Base-by-base conservation (phyloP, 352 stramenopile genomes). In the Phytopythium montanum region DNA sequence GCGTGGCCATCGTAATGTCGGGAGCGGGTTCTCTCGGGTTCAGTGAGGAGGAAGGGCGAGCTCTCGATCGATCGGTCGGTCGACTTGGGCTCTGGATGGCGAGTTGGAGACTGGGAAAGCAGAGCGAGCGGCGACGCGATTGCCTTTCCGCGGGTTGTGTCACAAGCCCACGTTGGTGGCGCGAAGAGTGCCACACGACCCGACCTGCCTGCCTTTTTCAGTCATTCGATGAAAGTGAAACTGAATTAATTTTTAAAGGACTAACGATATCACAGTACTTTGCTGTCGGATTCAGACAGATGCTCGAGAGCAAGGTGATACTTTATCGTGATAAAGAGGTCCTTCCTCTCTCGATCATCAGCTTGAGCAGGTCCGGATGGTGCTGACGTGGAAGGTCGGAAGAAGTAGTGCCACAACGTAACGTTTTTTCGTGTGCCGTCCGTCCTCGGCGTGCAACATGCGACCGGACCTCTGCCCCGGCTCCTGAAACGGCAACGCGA, bases 301-400 rank as follows among this genome's bases (percentile, higher is more conserved):
- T n/a, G n/a, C n/a, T n/a, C n/a, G n/a, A n/a, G n/a, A n/a, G n/a
- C n/a, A n/a, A n/a, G n/a, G n/a, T n/a, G n/a, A n/a, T n/a, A n/a
- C n/a, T 38, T 25, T 42, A 26, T 46, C 9, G 1, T 2, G 39
- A 46, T 46, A 46, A 46, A 46, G 19, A 46, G 19, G 39, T 6
- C 9, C 39, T 4, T 5, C 39, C 39, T 46, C 6, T 46, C 39
- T 46, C 39, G 18, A 6, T 8, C 18, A 56, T 42, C 29, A 25
- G 23, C 3, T 56, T 28, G 18, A 1, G 9, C 10, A 46, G 51
- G 33, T 23, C 5, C 19, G 14, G 26, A 31, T 39, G 21, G 9
- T 54, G 48, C 33, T 56, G 51, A 56, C 51, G 51, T 56, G 51
- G 51, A 56, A 55, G 33, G 51, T 56, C 51, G 51, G 51, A 56